Evolutionary conservation across 768 basidiomycete genomes (phyloP).

Genomic region (Hemileccinum rubropunctum): DNA sequence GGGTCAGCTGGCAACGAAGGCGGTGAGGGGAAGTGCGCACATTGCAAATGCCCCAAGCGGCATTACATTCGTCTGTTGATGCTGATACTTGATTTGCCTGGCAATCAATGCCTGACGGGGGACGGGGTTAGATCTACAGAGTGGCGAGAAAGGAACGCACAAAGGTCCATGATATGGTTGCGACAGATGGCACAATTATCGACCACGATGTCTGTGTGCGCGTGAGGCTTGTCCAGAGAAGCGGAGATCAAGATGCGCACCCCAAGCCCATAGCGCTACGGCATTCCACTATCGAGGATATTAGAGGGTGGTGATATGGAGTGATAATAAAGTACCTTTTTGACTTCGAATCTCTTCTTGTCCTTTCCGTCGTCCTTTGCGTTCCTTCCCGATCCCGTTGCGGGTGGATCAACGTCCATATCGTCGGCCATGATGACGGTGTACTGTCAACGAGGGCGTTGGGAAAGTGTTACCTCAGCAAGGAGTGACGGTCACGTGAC

Average conservation of each 20-base stretch:
- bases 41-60: conserved; percentile 99
- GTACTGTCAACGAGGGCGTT: not conserved
- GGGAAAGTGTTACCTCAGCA: conserved; percentile 15
- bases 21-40: conserved; percentile 36
- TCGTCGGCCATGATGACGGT: conserved; percentile 50
- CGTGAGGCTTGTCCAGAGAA: conserved; percentile 10
- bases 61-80: conserved; percentile 94
- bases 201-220: conserved; percentile 82
- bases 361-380: conserved; percentile 56
- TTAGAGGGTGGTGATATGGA: not conserved
- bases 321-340: conserved; percentile 67
- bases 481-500: conserved; percentile 31
- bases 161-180: conserved; percentile 99
- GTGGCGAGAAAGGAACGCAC: conserved; percentile 46
- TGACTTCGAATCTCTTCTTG: conserved; percentile 94
- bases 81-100: conserved; percentile 99
- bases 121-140: conserved; percentile 3
- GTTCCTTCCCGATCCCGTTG: conserved; percentile 40
- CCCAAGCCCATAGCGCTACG: conserved; percentile 98
- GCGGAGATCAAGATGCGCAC: conserved; percentile 39
- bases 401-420: conserved; percentile 65
- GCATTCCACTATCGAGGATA: conserved; percentile 83
- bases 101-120: conserved; percentile 87
- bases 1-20: not conserved
- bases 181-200: conserved; percentile 99